Conservation (phyloP, 2,329 filamentous ascomycete species). For the Hypoxylon sp. region DNA sequence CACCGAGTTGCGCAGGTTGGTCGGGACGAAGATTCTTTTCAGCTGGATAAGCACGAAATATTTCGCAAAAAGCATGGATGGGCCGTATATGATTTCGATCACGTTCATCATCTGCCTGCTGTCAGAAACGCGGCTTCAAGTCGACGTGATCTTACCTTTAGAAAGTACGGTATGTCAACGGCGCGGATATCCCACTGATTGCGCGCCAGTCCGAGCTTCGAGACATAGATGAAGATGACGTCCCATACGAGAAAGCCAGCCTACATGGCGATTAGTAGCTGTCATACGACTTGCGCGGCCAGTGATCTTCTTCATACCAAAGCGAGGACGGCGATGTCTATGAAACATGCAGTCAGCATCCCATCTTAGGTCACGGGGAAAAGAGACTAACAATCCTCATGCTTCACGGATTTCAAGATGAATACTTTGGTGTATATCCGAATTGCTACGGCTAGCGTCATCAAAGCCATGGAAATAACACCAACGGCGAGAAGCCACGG, state of each 20-base stretch:
- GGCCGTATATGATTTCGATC: constrained; percentile 13
- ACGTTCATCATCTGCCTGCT: constrained; percentile 8
- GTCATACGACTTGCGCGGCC: background rate
- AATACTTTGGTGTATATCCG: constrained; percentile 3
- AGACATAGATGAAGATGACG: constrained; percentile 10
- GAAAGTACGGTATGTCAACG: constrained; percentile 2
- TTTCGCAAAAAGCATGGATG: constrained; percentile 13
- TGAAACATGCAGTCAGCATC: background rate
- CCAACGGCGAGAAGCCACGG: constrained; percentile 12
- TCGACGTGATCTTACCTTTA: background rate
- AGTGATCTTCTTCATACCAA: background rate
- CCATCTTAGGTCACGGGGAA: background rate
- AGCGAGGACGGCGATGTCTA: background rate
- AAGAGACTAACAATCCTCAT: constrained; percentile 5
- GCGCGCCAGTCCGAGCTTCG: constrained; percentile 6
- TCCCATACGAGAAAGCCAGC: constrained; percentile 8
- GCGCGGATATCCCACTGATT: constrained; percentile 17
- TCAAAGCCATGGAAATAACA: constrained; percentile 2
- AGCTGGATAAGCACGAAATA: constrained; percentile 14
- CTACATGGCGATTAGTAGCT: background rate
- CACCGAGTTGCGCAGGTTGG: constrained; percentile 5
- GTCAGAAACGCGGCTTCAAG: background rate
- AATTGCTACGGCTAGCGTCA: constrained; percentile 5
- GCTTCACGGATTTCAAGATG: constrained; percentile 7
- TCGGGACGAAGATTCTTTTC: constrained; percentile 11